Evolutionary conservation across 2,329 filamentous ascomycete species (phyloP).

Genomic region (Fusarium aywerte): DNA sequence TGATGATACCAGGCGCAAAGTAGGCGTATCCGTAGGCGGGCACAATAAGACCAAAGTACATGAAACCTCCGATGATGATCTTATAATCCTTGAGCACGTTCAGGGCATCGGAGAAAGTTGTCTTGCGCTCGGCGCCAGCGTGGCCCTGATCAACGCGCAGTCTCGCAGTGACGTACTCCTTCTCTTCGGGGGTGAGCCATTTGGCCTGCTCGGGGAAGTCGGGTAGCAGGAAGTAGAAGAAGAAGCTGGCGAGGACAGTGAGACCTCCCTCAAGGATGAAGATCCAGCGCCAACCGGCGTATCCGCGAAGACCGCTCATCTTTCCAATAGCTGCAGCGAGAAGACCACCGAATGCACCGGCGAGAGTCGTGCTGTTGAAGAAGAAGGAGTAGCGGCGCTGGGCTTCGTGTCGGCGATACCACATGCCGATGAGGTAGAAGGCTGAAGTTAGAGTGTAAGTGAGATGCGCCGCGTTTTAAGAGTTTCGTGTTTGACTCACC

Average conservation of each 20-base stretch:
- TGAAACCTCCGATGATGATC: conserved; percentile 77
- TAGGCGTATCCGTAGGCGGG: conserved; percentile 83
- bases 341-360: conserved; percentile 86
- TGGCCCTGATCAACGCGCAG: conserved; percentile 75
- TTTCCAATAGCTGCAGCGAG: conserved; percentile 89
- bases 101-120: conserved; percentile 68
- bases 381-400: conserved; percentile 95
- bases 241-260: conserved; percentile 69
- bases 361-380: conserved; percentile 83
- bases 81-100: conserved; percentile 78
- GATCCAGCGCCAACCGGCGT: conserved; percentile 82
- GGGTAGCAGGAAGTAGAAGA: conserved; percentile 76
- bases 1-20: conserved; percentile 78
- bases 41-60: conserved; percentile 84
- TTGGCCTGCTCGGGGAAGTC: conserved; percentile 79
- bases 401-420: conserved; percentile 88
- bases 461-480: conserved; percentile 45
- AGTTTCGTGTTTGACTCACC: conserved; percentile 41
- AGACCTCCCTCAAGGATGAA: conserved; percentile 81
- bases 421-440: conserved; percentile 83
- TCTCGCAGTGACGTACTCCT: conserved; percentile 71
- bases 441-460: conserved; percentile 53
- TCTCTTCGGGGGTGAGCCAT: conserved; percentile 78
- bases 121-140: conserved; percentile 70
- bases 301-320: conserved; percentile 77